Conservation (phyloP, 192 early-diverging fungal genomes). For the Gigaspora rosea region DNA sequence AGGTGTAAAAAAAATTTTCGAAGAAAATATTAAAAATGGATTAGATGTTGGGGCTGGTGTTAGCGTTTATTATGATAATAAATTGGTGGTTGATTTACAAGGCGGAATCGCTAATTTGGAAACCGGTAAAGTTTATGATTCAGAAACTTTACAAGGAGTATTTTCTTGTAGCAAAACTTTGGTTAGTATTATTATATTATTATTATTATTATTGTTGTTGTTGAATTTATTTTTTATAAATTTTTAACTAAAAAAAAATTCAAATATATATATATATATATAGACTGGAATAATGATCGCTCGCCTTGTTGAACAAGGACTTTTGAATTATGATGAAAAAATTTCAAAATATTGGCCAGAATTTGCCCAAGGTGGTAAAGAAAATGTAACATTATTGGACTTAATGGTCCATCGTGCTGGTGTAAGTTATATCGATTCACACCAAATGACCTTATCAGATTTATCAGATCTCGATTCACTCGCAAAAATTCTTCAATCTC, state of each 20-base stretch:
- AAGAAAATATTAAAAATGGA: slow-evolving; percentile 21
- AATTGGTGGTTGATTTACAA: slow-evolving; percentile 60
- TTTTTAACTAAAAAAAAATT: background rate
- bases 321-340: slow-evolving; percentile 51
- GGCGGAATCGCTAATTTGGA: slow-evolving; percentile 59
- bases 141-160: slow-evolving; percentile 63
- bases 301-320: slow-evolving; percentile 57
- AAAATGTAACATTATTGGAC: slow-evolving; percentile 63
- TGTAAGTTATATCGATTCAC: slow-evolving; percentile 59
- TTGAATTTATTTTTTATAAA: background rate
- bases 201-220: background rate
- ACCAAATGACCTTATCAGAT: slow-evolving; percentile 46
- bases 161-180: slow-evolving; percentile 66
- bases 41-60: slow-evolving; percentile 55
- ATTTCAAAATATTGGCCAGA: slow-evolving; percentile 72
- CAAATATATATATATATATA: background rate
- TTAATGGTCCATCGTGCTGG: slow-evolving; percentile 67
- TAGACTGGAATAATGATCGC: slow-evolving; percentile 56
- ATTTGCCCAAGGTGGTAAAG: slow-evolving; percentile 70
- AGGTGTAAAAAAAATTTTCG: slow-evolving; percentile 5
- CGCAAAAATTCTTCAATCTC: slow-evolving; percentile 52
- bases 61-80: slow-evolving; percentile 49
- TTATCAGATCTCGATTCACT: slow-evolving; percentile 54
- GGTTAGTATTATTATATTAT: slow-evolving; percentile 34
- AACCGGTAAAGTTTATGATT: slow-evolving; percentile 44